These are phyloP conservation scores for Cyclanthera cordifolia DNA, from an alignment of 306 rosid species.

Conservation along the genomic window DNA sequence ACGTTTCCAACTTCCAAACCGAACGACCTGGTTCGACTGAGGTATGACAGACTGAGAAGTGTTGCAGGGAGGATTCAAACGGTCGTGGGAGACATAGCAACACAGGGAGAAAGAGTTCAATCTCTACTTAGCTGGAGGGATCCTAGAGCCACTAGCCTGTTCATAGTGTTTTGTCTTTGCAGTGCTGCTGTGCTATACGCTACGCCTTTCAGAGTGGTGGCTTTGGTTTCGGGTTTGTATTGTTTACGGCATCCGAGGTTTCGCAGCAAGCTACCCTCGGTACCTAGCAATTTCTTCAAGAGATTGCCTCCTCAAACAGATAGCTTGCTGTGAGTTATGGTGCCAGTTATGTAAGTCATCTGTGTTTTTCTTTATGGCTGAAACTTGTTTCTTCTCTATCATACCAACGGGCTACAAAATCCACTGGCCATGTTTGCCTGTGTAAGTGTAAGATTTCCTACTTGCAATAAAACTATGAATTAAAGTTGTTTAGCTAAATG, in stretches of 20 bases:
- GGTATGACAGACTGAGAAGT: constrained; percentile 82
- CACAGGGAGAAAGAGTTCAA: constrained; percentile 88
- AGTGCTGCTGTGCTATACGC: constrained; percentile 59
- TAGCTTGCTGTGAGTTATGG: constrained; percentile 39
- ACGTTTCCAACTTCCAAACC: constrained; percentile 75
- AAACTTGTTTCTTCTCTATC: neutral
- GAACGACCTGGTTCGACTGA: constrained; percentile 52
- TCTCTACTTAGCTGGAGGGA: constrained; percentile 87
- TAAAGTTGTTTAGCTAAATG: neutral
- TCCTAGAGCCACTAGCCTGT: constrained; percentile 77
- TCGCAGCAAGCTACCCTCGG: constrained; percentile 70
- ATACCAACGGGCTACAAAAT: neutral
- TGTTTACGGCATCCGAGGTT: constrained; percentile 70
- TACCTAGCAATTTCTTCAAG: constrained; percentile 82
- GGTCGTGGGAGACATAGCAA: constrained; percentile 87
- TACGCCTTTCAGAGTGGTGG: constrained; percentile 68
- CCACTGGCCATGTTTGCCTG: neutral
- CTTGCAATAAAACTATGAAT: neutral
- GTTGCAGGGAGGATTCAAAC: constrained; percentile 91
- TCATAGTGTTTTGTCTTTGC: constrained; percentile 49
- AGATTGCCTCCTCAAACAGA: constrained; percentile 72
- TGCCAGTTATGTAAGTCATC: neutral
- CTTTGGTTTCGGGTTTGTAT: constrained; percentile 54
- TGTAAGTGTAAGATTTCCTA: neutral
- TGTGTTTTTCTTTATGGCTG: neutral